Evolutionary conservation across 208 protist species (phyloP), one percentile per base, ranked within the genome.

Genomic region (Leishmania turanica): DNA sequence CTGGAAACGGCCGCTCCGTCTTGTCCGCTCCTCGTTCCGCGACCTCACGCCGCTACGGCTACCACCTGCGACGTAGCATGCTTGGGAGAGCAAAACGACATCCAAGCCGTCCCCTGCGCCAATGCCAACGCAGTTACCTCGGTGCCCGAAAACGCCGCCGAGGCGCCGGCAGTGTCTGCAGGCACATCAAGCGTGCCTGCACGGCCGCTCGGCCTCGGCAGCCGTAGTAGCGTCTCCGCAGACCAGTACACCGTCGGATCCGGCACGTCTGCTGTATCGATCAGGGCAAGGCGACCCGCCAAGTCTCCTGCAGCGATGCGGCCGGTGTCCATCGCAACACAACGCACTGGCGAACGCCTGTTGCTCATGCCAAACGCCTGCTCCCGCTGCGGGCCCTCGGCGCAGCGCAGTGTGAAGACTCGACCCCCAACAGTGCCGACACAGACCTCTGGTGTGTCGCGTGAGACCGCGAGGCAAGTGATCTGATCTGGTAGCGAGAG

Each of bases 401-500:
- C 65, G 69, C 91, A 92, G 49, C 91, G 89, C 66, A 94, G 83
- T 42, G 84, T 89, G 42, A 94, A 92, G 58, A 94, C 84, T 24
- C 91, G 80, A 17, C 91, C 91, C n/a, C 77, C 87, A 24, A 90
- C 91, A 49, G 91, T 94, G 56, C 89, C 91, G 40, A 84, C 85
- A 49, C 84, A 89, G 6, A 91, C 87, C 40, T 81, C 68, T 24
- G 75, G 56, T 21, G 79, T 83, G 19, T 85, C 87, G 34, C 54
- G 60, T 31, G 84, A 87, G 24, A 74, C 56, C 34, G 82, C 66
- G 56, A 92, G 45, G 60, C 78, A 85, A 4, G 84, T 91, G 62
- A 94, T 90, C 71, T 94, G 90, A 73, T 94, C 90, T 15, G 89
- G 87, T 34, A 94, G 42, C n/a, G 87, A 84, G 19, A 94, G 79